phyloP scores from a whole-genome alignment of 163 green algal genomes.

The Chlorella variabilis region DNA sequence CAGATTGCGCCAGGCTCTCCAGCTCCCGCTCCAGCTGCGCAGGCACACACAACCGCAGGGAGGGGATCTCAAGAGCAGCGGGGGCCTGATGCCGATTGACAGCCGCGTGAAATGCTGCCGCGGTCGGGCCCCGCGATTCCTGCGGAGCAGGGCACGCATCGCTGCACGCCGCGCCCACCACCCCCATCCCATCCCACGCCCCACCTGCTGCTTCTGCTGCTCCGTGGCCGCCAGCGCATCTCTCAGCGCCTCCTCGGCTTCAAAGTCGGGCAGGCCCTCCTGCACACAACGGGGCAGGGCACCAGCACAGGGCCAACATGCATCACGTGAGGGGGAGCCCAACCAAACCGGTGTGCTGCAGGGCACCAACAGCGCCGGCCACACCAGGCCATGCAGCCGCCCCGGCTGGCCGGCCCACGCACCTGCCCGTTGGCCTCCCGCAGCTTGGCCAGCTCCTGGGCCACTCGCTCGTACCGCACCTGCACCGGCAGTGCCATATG shows the following conservation, averaged over 20 bases:
- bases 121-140: too few relatives aligned
- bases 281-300: not conserved
- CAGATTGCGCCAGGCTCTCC: not conserved
- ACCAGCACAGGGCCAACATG: too few relatives aligned
- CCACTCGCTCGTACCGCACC: constrained; percentile 35
- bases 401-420: not conserved
- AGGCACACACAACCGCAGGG: too few relatives aligned
- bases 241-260: constrained; percentile 41
- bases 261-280: constrained; percentile 40
- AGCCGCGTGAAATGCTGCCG: too few relatives aligned
- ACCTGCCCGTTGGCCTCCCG: constrained; percentile 21
- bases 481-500: not conserved
- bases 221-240: constrained; percentile 20
- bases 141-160: too few relatives aligned
- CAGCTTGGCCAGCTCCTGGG: constrained; percentile 32
- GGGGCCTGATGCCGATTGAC: too few relatives aligned
- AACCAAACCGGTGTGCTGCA: too few relatives aligned
- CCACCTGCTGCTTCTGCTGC: constrained; percentile 27
- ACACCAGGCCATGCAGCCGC: not conserved
- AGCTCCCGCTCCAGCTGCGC: constrained; percentile 17
- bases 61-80: not conserved
- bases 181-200: too few relatives aligned
- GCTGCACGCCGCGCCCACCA: too few relatives aligned
- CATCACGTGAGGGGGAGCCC: too few relatives aligned
- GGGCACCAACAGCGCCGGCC: too few relatives aligned